Evolutionary conservation across 768 basidiomycete genomes (phyloP), one percentile per base, ranked within the genome.

Genomic region (Sporobolomyces pararoseus): DNA sequence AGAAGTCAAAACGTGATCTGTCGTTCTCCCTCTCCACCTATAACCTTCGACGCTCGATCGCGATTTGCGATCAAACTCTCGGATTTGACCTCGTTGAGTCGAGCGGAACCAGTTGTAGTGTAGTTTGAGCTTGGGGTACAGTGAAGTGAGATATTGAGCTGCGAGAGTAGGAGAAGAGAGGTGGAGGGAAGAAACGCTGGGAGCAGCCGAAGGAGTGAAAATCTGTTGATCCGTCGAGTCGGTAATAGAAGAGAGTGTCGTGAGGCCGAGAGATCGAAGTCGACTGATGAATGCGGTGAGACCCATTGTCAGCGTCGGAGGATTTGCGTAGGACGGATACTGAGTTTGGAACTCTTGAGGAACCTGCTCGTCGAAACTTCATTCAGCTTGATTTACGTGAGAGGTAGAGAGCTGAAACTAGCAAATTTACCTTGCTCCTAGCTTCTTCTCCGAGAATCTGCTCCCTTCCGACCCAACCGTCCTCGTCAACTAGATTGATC

Each of bases 381-480:
- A 47, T 13, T 21, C 13, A 47, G 21, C 21, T 14, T 47, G 46
- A 47, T 12, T n/a, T n/a, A n/a, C n/a, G n/a, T n/a, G n/a, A n/a
- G n/a, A n/a, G n/a, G n/a, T n/a, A n/a, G n/a, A n/a, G n/a, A n/a
- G n/a, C n/a, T n/a, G n/a, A n/a, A n/a, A n/a, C n/a, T n/a, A n/a
- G n/a, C n/a, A n/a, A n/a, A 47, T 21, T 44, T 57, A 89, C 90
- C 81, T 89, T 91, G 83, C 93, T 96, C 12, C 95, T 86, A 23
- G 94, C 93, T 81, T 98, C 94, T 74, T 94, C 93, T 5, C 94
- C 94, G 0, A 98, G 84, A 67, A 98, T 97, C 79, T 98, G 94
- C 80, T 98, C 94, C 31, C 94, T 84, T 2, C 87, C 95, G 50
- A 98, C 90, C 94, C 94, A 98, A 2, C 94, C 94, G 74, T 96